Percentiles rank a stretch among this genome's conserved stretches.
Evolutionary conservation across 2,329 filamentous ascomycete genomes (phyloP).

Genomic region (Clarireedia hainanense): DNA sequence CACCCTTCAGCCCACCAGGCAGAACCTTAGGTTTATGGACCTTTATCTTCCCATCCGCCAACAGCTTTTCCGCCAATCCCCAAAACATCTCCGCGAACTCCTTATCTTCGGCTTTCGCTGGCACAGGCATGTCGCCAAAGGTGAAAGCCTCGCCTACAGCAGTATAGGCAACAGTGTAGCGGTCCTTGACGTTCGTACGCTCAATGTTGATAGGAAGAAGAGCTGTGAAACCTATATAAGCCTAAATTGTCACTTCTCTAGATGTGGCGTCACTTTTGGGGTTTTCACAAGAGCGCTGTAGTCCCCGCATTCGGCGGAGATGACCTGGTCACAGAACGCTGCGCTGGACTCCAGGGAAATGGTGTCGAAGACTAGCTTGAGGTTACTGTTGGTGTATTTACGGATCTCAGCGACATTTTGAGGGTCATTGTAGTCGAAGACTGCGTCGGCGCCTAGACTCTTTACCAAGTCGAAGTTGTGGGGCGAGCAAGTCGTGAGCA

Average conservation of each 20-base stretch:
- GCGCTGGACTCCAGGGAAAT: slow-evolving; percentile 25
- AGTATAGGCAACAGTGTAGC: no score
- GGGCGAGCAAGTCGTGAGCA: slow-evolving; percentile 32
- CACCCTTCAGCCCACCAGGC: background rate
- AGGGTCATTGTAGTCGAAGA: slow-evolving; percentile 36
- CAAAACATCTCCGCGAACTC: background rate
- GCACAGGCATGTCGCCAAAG: background rate
- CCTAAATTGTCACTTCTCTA: no score
- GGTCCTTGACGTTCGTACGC: no score
- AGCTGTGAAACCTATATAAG: no score
- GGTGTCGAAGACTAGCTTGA: slow-evolving; percentile 41
- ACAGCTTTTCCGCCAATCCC: background rate
- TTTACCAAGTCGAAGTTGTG: slow-evolving; percentile 31
- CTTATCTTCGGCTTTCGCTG: background rate
- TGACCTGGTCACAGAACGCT: slow-evolving; percentile 7
- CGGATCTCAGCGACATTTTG: slow-evolving; percentile 36
- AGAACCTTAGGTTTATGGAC: background rate
- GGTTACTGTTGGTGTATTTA: slow-evolving; percentile 34
- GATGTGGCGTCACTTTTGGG: no score
- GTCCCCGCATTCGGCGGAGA: background rate
- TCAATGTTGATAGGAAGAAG: no score
- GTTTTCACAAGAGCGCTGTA: no score
- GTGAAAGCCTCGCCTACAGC: no score
- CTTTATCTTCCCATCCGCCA: background rate
- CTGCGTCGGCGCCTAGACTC: slow-evolving; percentile 33